Evolutionary conservation across 2,329 filamentous ascomycete species (phyloP).

Genomic region (Chaetomium globosum): DNA sequence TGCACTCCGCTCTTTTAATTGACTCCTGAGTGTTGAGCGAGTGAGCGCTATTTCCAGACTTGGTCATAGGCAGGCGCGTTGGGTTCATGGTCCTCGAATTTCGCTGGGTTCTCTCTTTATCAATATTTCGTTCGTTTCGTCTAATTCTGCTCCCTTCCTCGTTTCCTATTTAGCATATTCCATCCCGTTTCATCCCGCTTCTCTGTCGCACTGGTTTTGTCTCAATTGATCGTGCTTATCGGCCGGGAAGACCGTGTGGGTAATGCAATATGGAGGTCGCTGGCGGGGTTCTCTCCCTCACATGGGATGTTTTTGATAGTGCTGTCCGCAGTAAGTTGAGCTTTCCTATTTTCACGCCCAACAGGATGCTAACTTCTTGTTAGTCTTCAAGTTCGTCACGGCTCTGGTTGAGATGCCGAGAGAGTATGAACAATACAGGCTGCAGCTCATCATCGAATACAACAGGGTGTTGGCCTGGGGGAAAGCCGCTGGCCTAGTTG

Average conservation of each 20-base stretch:
- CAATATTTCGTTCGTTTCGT: not conserved
- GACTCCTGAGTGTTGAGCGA: not conserved
- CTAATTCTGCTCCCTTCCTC: not conserved
- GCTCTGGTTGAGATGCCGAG: slow-evolving; percentile 37
- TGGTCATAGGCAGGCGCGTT: not conserved
- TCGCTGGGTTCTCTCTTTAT: not conserved
- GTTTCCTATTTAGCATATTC: not conserved
- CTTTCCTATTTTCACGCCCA: not conserved
- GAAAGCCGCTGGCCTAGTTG: slow-evolving; percentile 36
- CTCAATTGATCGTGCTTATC: not conserved
- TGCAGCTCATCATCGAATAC: slow-evolving; percentile 39
- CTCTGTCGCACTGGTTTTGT: not conserved
- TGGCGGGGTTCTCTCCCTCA: slow-evolving; percentile 33
- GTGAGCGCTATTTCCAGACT: not conserved
- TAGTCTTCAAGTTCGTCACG: slow-evolving; percentile 37
- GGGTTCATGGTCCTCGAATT: not conserved
- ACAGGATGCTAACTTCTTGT: not conserved
- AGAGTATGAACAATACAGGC: slow-evolving; percentile 35
- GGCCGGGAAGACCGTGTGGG: too few species aligned
- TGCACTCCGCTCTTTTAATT: not conserved
- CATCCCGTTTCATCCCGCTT: not conserved
- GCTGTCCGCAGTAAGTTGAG: slow-evolving; percentile 32
- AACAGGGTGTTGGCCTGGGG: slow-evolving; percentile 38
- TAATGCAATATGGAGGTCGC: slow-evolving; percentile 30
- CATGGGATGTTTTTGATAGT: slow-evolving; percentile 37